Evolutionary conservation across 768 basidiomycete species (phyloP), one percentile per base, ranked within the genome.

Genomic region (Glaciozyma martinii): DNA sequence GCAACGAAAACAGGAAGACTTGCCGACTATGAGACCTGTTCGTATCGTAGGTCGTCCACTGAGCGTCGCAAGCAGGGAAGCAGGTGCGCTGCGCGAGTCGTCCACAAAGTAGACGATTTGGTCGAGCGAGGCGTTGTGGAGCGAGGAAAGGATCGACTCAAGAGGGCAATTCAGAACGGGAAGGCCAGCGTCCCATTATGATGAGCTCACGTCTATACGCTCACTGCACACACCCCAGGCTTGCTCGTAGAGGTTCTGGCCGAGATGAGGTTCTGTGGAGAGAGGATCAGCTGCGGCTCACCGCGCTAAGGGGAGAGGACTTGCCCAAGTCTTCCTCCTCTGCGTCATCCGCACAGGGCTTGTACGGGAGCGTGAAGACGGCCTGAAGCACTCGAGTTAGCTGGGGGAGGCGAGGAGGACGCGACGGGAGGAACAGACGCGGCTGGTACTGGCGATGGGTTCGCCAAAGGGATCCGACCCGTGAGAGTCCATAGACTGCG

Each of bases 41-140:
- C 49, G 49, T 6, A 71, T 58, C 3, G 59, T 52, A 1, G 37
- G 42, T 3, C 50, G 23, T 0, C 55, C 64, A 15, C 43, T 30
- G 3, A 66, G 49, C 3, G 49, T 50, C 0, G 62, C 21, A 46
- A 53, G 44, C 19, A 59, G 21, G 46, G 44, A 27, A 43, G 50
- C 2, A 12, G 6, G 3, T 8, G 40, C 3, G 18, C 6, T 3
- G 27, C 10, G 3, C 7, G 56, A 5, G 2, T 56, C 27, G 23
- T 54, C 27, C 13, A 66, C 68, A 32, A 60, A 70, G 7, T 42
- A 21, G 56, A 59, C 56, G 60, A 70, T 65, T 30, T 56, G 42
- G 53, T 66, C 63, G 25, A 70, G 62, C 37, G 68, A 70, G 13
- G 62, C 62, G 25, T 66, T 63, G 54, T 70, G 68, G 7, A 70